Conservation (phyloP, 2,329 filamentous ascomycete species). For the Coniochaeta ligniaria region DNA sequence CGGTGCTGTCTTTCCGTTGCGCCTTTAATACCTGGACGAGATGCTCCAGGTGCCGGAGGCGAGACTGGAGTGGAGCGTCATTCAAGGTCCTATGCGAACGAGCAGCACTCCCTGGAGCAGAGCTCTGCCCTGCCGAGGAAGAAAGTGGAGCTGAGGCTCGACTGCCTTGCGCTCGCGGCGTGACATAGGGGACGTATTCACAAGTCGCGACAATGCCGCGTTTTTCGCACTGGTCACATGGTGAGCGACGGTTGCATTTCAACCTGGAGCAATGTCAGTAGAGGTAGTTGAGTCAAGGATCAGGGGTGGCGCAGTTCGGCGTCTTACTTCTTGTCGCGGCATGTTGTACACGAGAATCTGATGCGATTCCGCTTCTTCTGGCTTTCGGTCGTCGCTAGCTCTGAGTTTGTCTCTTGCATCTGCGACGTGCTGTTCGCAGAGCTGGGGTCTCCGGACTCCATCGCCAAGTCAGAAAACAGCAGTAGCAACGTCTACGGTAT, state of each 20-base stretch:
- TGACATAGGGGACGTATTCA: conserved; percentile 17
- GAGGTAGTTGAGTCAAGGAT: too few species aligned
- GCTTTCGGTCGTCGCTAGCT: background rate
- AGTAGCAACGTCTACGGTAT: background rate
- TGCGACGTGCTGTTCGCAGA: background rate
- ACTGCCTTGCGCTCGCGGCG: conserved; percentile 8
- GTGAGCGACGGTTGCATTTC: conserved; percentile 23
- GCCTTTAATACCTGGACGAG: conserved; percentile 17
- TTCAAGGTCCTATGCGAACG: conserved; percentile 5
- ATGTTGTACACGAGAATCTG: conserved; percentile 23
- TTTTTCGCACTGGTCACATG: conserved; percentile 23
- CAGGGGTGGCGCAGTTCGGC: too few species aligned
- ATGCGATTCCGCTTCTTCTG: conserved; percentile 22
- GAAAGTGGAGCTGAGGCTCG: conserved; percentile 8
- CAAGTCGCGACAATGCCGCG: conserved; percentile 18
- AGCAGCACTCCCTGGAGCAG: background rate
- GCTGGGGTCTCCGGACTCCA: background rate
- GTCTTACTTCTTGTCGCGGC: conserved; percentile 26
- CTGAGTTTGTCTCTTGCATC: conserved; percentile 1
- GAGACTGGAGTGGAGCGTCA: conserved; percentile 13
- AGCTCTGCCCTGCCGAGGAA: background rate
- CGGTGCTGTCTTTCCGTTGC: conserved; percentile 7
- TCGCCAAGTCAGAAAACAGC: background rate
- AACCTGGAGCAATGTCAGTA: conserved; percentile 13
- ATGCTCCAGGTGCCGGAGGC: conserved; percentile 17